Base-by-base conservation (phyloP, 2,329 filamentous ascomycete species). In the Delphinella strobiligena region DNA sequence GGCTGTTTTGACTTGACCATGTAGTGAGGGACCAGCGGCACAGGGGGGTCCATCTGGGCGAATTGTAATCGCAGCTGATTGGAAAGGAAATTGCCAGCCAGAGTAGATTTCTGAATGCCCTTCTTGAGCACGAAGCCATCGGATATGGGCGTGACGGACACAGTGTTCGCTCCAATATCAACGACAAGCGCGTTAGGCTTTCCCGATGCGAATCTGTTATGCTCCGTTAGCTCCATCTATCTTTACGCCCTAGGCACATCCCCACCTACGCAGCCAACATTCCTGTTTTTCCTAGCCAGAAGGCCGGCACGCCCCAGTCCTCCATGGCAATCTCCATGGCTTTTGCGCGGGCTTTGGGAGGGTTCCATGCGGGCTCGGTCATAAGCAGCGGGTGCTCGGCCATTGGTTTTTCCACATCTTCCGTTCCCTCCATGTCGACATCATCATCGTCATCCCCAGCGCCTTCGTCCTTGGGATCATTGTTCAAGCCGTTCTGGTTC, bases 251-350 rank as follows among this genome's bases (percentile, higher is more conserved):
- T 16, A 10, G 4, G 16, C 8, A 31, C 4, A 15, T 35, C 34
- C 33, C 40, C 36, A 66, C 68, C 44, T 64, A 73, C 63, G 88
- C 83, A 40, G 89, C 80, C 57, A 95, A 74, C 32, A 95, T 88
- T 18, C 89, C 87, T 38, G 80, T 93, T 54, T 85, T 79, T 47
- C 85, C 85, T 45, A 96, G 69, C 73, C 89, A 98, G 62, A 95
- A 96, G 4, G 91, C 91, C 14, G 91, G 91, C 41, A 82, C 82
- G 19, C 86, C 88, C 87, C 91, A 98, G 55, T 78, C 84, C 69
- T 98, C 91, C 80, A 98, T 95, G 44, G 86, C 87, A 47, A 96
- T 78, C 66, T 98, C 91, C 53, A 95, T 89, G 31, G 82, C 80
- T 73, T 91, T 93, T 66, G 98, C 91, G 44, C 93, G 74, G 44